Percentiles rank a stretch among this genome's conserved stretches.
These are phyloP conservation scores for Gonapodya sp. DNA, from an alignment of 192 early-diverging fungal species.

Conservation along the genomic window DNA sequence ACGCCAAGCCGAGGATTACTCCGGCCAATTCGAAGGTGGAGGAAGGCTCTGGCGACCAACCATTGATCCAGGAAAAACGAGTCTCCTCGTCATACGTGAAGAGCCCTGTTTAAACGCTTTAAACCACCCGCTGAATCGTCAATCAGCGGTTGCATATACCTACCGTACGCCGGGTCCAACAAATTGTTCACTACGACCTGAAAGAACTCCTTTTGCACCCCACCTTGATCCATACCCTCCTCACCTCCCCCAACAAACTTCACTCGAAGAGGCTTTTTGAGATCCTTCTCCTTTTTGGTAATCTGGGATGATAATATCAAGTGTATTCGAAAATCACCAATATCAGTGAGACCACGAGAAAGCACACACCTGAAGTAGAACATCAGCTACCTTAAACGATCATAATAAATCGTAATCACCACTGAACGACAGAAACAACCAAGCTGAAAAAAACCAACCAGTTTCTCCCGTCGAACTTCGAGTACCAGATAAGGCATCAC, in stretches of 20 bases:
- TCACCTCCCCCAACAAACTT: conserved; percentile 82
- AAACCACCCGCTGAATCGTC: background rate
- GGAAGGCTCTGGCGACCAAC: conserved; percentile 41
- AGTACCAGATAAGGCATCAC: conserved; percentile 75
- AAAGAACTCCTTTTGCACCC: conserved; percentile 94
- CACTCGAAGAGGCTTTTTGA: conserved; percentile 76
- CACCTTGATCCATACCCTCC: conserved; percentile 90
- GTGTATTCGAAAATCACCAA: no score
- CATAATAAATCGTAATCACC: no score
- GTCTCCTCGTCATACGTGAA: conserved; percentile 61
- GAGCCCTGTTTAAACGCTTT: conserved; percentile 19
- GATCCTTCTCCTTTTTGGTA: conserved; percentile 41
- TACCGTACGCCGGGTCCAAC: conserved; percentile 59
- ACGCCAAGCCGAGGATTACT: conserved; percentile 78
- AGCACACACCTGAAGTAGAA: conserved; percentile 58
- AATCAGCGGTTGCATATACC: background rate
- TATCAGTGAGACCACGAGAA: no score
- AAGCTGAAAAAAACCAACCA: conserved; percentile 38
- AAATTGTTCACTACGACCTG: conserved; percentile 64
- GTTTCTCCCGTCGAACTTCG: conserved; percentile 52
- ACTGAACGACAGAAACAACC: no score
- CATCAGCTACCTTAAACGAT: conserved; percentile 45
- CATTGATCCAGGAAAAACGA: conserved; percentile 67
- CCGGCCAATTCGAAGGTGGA: conserved; percentile 75
- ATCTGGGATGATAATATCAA: conserved; percentile 17